A percentile compares a stretch with the other conserved stretches of the same genome.
Conservation (phyloP, 495 filamentous ascomycete species). For the Podospora australis region DNA sequence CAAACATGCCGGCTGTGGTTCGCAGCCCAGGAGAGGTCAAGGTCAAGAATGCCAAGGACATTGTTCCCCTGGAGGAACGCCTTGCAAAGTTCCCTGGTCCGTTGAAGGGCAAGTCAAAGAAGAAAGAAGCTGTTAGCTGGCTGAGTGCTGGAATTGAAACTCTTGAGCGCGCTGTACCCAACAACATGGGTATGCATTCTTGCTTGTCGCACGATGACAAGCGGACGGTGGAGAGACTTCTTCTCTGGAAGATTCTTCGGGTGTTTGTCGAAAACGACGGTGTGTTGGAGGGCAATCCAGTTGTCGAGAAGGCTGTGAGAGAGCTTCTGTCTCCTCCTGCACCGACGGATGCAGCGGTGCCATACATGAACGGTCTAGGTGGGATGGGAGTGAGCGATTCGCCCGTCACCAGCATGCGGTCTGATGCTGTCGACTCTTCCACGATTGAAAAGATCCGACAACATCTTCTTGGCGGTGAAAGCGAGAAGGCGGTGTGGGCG, state of each 20-base stretch:
- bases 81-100: slow-evolving; percentile 85
- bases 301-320: slow-evolving; percentile 67
- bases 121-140: slow-evolving; percentile 88
- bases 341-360: slow-evolving; percentile 19
- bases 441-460: slow-evolving; percentile 64
- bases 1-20: slow-evolving; percentile 67
- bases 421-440: slow-evolving; percentile 60
- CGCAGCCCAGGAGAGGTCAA: slow-evolving; percentile 82
- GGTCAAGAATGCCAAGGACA: slow-evolving; percentile 60
- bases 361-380: slow-evolving; percentile 29
- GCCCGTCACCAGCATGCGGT: slow-evolving; percentile 23
- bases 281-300: slow-evolving; percentile 61
- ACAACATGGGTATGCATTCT: slow-evolving; percentile 38
- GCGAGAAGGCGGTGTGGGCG: slow-evolving; percentile 87
- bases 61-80: slow-evolving; percentile 60
- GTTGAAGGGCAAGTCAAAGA: slow-evolving; percentile 80
- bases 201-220: slow-evolving; percentile 48
- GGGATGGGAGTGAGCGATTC: slow-evolving; percentile 17
- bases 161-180: slow-evolving; percentile 57
- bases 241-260: slow-evolving; percentile 83
- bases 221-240: slow-evolving; percentile 68
- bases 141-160: slow-evolving; percentile 63
- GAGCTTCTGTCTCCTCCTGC: slow-evolving; percentile 60
- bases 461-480: slow-evolving; percentile 68
- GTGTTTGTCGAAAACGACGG: slow-evolving; percentile 85